Evolutionary conservation across 83 land plant genomes (phyloP).

Genomic region (Diphasiastrum complanatum): DNA sequence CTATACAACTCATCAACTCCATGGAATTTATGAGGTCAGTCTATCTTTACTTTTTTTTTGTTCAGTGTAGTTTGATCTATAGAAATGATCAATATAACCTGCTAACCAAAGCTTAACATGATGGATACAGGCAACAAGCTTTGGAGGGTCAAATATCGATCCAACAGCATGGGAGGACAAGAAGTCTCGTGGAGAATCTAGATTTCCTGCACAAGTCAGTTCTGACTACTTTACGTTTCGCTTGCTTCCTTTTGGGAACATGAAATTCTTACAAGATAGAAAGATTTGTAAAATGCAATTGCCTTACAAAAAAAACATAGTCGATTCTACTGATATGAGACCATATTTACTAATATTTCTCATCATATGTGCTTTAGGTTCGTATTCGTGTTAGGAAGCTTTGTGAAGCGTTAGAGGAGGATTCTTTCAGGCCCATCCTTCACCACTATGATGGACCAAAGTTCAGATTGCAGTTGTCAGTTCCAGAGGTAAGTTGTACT

Average conservation of each 20-base stretch:
- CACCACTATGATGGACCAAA: conserved; percentile 87
- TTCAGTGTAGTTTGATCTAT: neutral
- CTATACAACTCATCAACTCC: conserved; percentile 83
- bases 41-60: neutral
- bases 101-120: neutral
- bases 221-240: neutral
- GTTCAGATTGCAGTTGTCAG: conserved; percentile 71
- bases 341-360: no score
- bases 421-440: conserved; percentile 71
- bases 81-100: neutral
- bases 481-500: conserved; percentile 53
- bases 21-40: conserved; percentile 87
- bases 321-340: no score
- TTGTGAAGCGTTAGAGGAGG: conserved; percentile 70
- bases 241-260: no score
- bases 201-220: conserved; percentile 89
- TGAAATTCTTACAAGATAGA: no score
- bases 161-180: conserved; percentile 95
- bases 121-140: conserved; percentile 59
- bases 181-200: conserved; percentile 79
- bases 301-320: no score
- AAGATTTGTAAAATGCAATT: no score
- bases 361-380: conserved; percentile 30
- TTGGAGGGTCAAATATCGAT: conserved; percentile 90
- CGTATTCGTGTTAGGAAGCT: conserved; percentile 53